Base-by-base conservation (phyloP, 2,329 filamentous ascomycete genomes). In the Aspergillus piperis region DNA sequence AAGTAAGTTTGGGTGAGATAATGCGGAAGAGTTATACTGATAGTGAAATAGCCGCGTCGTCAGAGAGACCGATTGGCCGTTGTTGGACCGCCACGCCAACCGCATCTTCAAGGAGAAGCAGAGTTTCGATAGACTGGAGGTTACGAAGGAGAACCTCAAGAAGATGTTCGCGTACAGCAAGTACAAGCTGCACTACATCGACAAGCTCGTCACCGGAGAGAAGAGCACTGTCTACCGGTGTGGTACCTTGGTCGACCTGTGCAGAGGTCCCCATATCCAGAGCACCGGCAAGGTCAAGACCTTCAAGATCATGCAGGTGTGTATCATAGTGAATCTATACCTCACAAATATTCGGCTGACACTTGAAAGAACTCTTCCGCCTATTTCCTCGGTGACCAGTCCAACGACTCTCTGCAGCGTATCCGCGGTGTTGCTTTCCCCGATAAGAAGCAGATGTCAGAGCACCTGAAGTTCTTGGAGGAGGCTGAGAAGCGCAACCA, bases 101-200 rank as follows among this genome's bases (percentile, higher is more conserved):
- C 90, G 88, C 73, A 92, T 95, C 65, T 91, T 96, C 78, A 97
- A 97, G 83, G 93, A 97, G 80, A 96, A 96, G 83, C 94, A 98
- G 79, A 88, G 88, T 54, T 98, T 98, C 75, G 90, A 97, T 82
- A 88, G 95, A 61, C 82, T 98, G 51, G 90, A 90, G 65, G 86
- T 97, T 73, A 90, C 90, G 66, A 98, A 98, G 80, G 90, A 94
- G 57, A 89, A 98, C 67, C 84, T 98, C 54, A 86, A 95, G 55
- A 92, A 96, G 75, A 96, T 98, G 91, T 98, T 98, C 82, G 87
- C 88, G 70, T 96, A 96, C 84, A 97, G 96, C 84, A 95, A 95
- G 77, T 98, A 96, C 83, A 98, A 99, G 86, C 88, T 96, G 75
- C 91, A 97, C 77, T 96, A 98, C 77, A 98, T 99, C 80, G 89